These are phyloP conservation scores for Xylaria bambusicola DNA, from an alignment of 495 filamentous ascomycete genomes.

Conservation along the genomic window DNA sequence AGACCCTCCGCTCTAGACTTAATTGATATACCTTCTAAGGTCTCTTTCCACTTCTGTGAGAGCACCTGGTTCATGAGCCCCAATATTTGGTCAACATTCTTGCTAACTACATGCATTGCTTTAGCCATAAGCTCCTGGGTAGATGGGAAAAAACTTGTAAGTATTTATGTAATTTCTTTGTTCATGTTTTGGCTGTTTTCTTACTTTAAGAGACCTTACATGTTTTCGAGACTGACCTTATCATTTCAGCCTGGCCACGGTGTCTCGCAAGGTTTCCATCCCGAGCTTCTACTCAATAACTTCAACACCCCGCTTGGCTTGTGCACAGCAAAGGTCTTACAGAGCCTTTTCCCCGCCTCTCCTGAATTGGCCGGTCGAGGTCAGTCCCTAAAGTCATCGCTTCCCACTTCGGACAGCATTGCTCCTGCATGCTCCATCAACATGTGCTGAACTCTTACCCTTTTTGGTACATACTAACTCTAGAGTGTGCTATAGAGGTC, in stretches of 20 bases:
- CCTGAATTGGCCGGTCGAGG: constrained; percentile 80
- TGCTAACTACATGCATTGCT: neutral
- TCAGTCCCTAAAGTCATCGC: too few species aligned
- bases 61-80: too few species aligned
- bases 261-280: constrained; percentile 82
- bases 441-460: too few species aligned
- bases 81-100: neutral
- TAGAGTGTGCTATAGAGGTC: too few species aligned
- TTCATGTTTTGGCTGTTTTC: neutral
- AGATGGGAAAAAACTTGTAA: constrained; percentile 69
- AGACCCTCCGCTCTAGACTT: constrained; percentile 73
- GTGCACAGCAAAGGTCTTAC: constrained; percentile 84
- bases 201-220: neutral
- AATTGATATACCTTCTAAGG: constrained; percentile 78
- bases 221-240: constrained; percentile 3
- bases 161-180: neutral
- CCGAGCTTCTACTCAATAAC: constrained; percentile 92
- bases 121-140: constrained; percentile 69
- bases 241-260: constrained; percentile 13
- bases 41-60: constrained; percentile 76
- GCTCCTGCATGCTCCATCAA: too few species aligned
- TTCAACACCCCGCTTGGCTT: constrained; percentile 79
- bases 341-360: constrained; percentile 75
- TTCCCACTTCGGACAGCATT: too few species aligned
- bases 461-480: too few species aligned